Base-by-base conservation (phyloP, 768 basidiomycete species). In the Galerina sulciceps region DNA sequence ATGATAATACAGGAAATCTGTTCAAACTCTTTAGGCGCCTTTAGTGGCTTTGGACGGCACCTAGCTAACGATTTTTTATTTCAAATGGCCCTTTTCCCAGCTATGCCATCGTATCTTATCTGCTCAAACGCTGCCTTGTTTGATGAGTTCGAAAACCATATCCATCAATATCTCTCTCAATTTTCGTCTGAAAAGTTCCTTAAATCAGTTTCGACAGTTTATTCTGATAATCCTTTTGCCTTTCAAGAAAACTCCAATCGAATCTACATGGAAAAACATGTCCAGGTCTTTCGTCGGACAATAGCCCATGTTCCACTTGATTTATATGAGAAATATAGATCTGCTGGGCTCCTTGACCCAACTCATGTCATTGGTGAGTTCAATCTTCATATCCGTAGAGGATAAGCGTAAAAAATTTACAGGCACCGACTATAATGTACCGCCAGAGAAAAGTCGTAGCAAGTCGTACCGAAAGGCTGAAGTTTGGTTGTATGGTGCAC, bases 11-110 rank as follows among this genome's bases (percentile, higher is more conserved):
- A 20, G 10, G 56, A 64, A 36, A 46, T 61, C 3, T 49, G 34
- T 14, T 6, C 41, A 2, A 64, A 61, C 40, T 26, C 20, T 6
- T 38, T 41, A 23, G 46, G 42, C 1, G 40, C 40, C 13, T 64
- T 64, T 44, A 49, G 50, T 37, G 59, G 63, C 8, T 57, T 61
- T n/a, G 56, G 63, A 10, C 23, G 59, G 6, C 60, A 64, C 43
- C 51, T 52, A 4, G 57, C 63, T 2, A 64, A 64, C 26, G 59
- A 64, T 42, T 45, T 64, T 20, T 45, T 57, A 4, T 55, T 45
- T 17, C 10, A 8, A 15, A 46, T 57, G 4, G 40, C 26, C 0
- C 43, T 61, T 5, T 47, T 46, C 38, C 63, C 63, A 2, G 53
- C n/a, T 0, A 64, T 43, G n/a, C 59, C 59, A 2, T 48, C 57